phyloP scores from a whole-genome alignment of 148 eudicot genomes.

The Polygonum maritimum region DNA sequence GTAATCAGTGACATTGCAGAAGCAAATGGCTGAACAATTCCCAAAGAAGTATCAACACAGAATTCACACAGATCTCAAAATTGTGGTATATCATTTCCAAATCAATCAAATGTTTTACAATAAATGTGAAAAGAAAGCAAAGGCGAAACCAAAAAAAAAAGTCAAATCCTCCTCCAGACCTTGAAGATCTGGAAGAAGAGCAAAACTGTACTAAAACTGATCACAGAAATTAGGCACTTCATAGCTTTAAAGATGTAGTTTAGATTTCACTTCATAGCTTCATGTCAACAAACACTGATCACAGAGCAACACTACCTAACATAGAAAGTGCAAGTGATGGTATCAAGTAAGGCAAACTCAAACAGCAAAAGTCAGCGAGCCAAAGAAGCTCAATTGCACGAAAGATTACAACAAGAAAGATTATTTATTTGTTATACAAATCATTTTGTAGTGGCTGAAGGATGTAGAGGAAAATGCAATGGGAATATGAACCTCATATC shows the following conservation, averaged over 20 bases:
- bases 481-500: background rate
- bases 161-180: background rate
- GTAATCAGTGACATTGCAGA: background rate
- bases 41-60: background rate
- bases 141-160: background rate
- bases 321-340: too few relatives aligned
- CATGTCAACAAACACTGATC: too few relatives aligned
- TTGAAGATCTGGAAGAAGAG: background rate
- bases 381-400: too few relatives aligned
- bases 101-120: slow-evolving; percentile 3
- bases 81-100: background rate
- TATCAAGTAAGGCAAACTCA: too few relatives aligned
- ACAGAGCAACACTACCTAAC: too few relatives aligned
- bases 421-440: background rate
- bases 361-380: too few relatives aligned
- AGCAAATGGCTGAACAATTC: background rate
- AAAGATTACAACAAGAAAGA: too few relatives aligned
- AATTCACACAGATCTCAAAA: background rate
- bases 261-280: too few relatives aligned
- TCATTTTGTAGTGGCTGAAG: background rate
- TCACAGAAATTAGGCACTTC: too few relatives aligned
- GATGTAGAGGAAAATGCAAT: background rate
- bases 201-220: background rate
- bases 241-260: too few relatives aligned
- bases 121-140: background rate